Conservation (phyloP, 495 filamentous ascomycete species). For the Letharia lupina region DNA sequence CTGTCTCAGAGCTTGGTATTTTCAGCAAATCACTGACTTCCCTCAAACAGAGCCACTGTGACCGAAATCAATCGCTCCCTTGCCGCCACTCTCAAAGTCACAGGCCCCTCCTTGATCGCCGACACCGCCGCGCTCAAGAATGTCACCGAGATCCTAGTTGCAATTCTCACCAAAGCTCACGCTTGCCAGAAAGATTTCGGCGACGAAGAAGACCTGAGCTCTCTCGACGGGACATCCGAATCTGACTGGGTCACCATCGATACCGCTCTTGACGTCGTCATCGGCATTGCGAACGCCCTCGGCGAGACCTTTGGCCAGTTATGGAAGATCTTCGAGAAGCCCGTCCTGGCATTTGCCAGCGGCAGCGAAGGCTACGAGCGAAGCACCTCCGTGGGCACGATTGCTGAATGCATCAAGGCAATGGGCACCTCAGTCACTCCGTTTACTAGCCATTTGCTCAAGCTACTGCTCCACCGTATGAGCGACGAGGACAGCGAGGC, state of each 20-base stretch:
- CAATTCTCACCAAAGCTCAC: slow-evolving; percentile 80
- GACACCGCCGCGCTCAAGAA: slow-evolving; percentile 52
- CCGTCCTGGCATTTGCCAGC: slow-evolving; percentile 76
- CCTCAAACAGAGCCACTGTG: slow-evolving; percentile 59
- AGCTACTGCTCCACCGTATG: slow-evolving; percentile 77
- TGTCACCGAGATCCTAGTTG: slow-evolving; percentile 55
- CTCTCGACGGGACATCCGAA: slow-evolving; percentile 77
- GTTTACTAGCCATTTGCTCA: slow-evolving; percentile 65
- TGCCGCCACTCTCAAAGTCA: slow-evolving; percentile 84
- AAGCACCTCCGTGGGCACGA: slow-evolving; percentile 77
- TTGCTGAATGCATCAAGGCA: slow-evolving; percentile 82
- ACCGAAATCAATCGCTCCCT: slow-evolving; percentile 94
- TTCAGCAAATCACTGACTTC: slow-evolving; percentile 36
- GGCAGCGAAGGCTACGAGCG: slow-evolving; percentile 79
- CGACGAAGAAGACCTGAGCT: slow-evolving; percentile 62
- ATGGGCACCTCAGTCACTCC: slow-evolving; percentile 74
- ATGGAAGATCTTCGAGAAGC: slow-evolving; percentile 91
- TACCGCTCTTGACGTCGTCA: slow-evolving; percentile 82
- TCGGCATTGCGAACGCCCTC: slow-evolving; percentile 71
- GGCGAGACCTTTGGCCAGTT: slow-evolving; percentile 74
- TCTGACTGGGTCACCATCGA: slow-evolving; percentile 97
- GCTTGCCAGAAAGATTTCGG: slow-evolving; percentile 81
- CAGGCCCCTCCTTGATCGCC: slow-evolving; percentile 79
- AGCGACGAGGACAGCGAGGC: slow-evolving; percentile 85
- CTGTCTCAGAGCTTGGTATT: not conserved